Percentiles rank a stretch among this genome's conserved stretches.
Conservation (phyloP, 208 protist species). For the Leishmania turanica region DNA sequence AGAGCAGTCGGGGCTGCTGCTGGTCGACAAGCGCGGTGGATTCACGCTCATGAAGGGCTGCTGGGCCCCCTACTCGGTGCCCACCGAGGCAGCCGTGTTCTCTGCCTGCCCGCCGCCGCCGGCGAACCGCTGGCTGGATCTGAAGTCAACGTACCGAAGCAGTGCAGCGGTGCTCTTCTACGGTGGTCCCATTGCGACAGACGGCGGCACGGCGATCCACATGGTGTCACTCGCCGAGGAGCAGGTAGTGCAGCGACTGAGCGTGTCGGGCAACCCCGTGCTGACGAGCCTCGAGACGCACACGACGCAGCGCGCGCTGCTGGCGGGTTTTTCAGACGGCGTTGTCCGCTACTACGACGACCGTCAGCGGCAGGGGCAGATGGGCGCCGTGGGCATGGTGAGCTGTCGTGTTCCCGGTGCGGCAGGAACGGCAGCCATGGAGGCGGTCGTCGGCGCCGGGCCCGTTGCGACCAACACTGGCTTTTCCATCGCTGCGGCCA, state of each 20-base stretch:
- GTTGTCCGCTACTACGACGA: constrained; percentile 91
- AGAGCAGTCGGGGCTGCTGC: constrained; percentile 77
- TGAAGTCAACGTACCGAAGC: constrained; percentile 77
- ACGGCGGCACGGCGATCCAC: constrained; percentile 76
- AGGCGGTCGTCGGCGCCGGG: constrained; percentile 42
- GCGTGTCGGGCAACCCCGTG: constrained; percentile 66
- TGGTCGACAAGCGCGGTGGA: constrained; percentile 76
- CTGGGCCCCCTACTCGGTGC: constrained; percentile 51
- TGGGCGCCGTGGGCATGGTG: constrained; percentile 68
- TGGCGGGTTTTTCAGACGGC: constrained; percentile 82
- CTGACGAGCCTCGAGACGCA: constrained; percentile 72
- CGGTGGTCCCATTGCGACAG: constrained; percentile 75
- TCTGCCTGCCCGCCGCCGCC: constrained; percentile 69
- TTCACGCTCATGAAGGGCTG: constrained; percentile 79
- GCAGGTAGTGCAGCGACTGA: constrained; percentile 78
- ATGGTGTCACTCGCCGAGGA: constrained; percentile 78
- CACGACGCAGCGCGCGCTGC: constrained; percentile 70
- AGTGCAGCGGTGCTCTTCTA: constrained; percentile 80
- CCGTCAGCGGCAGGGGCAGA: constrained; percentile 71
- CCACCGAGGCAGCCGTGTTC: constrained; percentile 77
- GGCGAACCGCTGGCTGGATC: constrained; percentile 55
- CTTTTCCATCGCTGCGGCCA: constrained; percentile 66
- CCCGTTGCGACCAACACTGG: constrained; percentile 32
- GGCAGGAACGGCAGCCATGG: constrained; percentile 14
- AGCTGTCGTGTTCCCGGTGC: constrained; percentile 31